phyloP scores from a whole-genome alignment of 495 filamentous ascomycete species.

The Penicillium bovifimosum region DNA sequence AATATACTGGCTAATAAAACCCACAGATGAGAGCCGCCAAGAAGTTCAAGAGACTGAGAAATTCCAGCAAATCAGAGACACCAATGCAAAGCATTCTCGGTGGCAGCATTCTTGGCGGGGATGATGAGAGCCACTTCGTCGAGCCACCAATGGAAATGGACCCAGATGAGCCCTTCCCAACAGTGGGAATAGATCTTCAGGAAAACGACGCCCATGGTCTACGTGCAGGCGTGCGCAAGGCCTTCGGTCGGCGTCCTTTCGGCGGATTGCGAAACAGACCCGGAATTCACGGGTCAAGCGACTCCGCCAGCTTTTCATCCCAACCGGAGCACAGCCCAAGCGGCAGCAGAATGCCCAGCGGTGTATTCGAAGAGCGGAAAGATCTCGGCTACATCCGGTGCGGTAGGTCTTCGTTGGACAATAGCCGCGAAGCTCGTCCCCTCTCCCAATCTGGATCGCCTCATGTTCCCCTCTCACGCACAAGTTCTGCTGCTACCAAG shows the following conservation, averaged over 20 bases:
- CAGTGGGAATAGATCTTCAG: constrained; percentile 14
- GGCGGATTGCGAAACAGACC: constrained; percentile 35
- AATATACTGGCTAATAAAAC: constrained; percentile 9
- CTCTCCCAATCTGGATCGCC: constrained; percentile 25
- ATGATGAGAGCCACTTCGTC: constrained; percentile 47
- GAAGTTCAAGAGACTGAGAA: constrained; percentile 67
- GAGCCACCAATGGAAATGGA: constrained; percentile 54
- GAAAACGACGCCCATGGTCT: constrained; percentile 40
- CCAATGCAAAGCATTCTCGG: constrained; percentile 51
- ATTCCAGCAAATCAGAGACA: constrained; percentile 39
- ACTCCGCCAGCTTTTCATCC: constrained; percentile 14
- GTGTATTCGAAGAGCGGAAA: constrained; percentile 21
- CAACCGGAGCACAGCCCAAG: constrained; percentile 13
- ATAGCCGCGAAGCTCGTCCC: neutral
- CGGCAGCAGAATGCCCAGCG: constrained; percentile 16
- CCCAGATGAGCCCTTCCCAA: constrained; percentile 33
- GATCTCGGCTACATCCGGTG: constrained; percentile 29
- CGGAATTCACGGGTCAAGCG: constrained; percentile 13
- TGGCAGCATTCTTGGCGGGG: constrained; percentile 28
- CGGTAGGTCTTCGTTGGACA: constrained; percentile 16
- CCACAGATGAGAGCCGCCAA: constrained; percentile 86
- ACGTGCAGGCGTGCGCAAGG: constrained; percentile 47
- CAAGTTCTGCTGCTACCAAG: constrained; percentile 37
- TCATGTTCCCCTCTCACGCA: constrained; percentile 26
- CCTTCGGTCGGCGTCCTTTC: constrained; percentile 44